Base-by-base conservation (phyloP, 2,329 filamentous ascomycete genomes). In the Xylaria multiplex region DNA sequence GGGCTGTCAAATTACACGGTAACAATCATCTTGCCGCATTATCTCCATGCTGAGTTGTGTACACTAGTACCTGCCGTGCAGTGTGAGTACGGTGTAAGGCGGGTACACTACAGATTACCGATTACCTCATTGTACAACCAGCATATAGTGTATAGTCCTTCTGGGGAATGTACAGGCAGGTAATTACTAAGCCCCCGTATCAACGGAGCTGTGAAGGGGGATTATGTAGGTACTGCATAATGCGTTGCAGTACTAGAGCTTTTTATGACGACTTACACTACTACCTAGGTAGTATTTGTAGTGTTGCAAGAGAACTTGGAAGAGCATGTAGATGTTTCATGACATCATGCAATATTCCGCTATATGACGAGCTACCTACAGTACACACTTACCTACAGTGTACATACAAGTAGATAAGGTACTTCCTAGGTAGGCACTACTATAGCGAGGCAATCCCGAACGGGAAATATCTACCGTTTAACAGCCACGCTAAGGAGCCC, bases 261-360 rank as follows among this genome's bases (percentile, higher is more conserved):
- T 50, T n/a, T 43, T 60, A n/a, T 53, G 49, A 35, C n/a, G n/a
- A 27, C 37, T 53, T 35, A 40, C 4, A 14, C 14, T 45, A 14
- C 2, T 13, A 37, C 11, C 11, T 37, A 13, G 35, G 35, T 37
- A 37, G 35, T 27, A 19, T 19, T 19, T 19, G 19, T 19, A 19
- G 19, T 19, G 19, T 19, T 19, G 19, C 19, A 19, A 19, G 19
- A 19, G 32, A 7, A 35, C 43, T 42, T 40, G 13, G 35, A 37
- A 37, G 35, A 37, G 35, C 1, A 37, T 19, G 19, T 8, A 37
- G 35, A 37, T 13, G 65, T 67, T 52, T 58, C 62, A 67, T 67
- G 65, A 67, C 65, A 67, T 67, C 65, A 67, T 67, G 65, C 56
- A 62, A 61, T 52, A 49, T 19, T 62, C 35, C 32, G 45, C 19